Percentiles rank a stretch among this genome's conserved stretches.
phyloP scores from a whole-genome alignment of 495 filamentous ascomycete genomes.

The Penicillium antarcticum region DNA sequence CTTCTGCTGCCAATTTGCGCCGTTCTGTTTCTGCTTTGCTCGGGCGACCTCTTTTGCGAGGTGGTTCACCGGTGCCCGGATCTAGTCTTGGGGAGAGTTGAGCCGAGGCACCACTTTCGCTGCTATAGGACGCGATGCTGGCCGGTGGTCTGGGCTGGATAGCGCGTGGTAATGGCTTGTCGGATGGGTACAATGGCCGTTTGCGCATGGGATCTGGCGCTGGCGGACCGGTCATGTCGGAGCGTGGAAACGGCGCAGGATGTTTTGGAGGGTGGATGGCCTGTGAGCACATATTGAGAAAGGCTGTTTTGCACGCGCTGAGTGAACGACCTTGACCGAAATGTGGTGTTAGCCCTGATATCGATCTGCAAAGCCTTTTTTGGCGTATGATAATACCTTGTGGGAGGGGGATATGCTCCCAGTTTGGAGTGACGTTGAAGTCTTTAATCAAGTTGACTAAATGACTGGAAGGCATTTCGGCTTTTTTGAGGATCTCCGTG shows the following conservation, averaged over 20 bases:
- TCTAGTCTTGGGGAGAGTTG: slow-evolving; percentile 37
- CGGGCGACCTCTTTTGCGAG: slow-evolving; percentile 59
- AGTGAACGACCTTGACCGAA: slow-evolving; percentile 36
- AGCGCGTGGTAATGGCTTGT: slow-evolving; percentile 37
- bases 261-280: slow-evolving; percentile 16
- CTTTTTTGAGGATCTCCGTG: slow-evolving; percentile 59
- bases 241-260: slow-evolving; percentile 13
- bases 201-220: slow-evolving; percentile 32
- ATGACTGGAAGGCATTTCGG: slow-evolving; percentile 45
- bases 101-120: slow-evolving; percentile 36
- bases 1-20: slow-evolving; percentile 48
- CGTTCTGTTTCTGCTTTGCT: slow-evolving; percentile 55
- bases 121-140: slow-evolving; percentile 35
- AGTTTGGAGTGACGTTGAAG: slow-evolving; percentile 47
- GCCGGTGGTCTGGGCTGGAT: slow-evolving; percentile 41
- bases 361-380: slow-evolving; percentile 12
- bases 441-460: slow-evolving; percentile 50
- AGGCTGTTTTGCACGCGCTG: slow-evolving; percentile 41
- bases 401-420: slow-evolving; percentile 58
- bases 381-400: slow-evolving; percentile 33
- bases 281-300: slow-evolving; percentile 32
- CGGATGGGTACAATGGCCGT: slow-evolving; percentile 31
- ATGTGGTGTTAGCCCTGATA: slow-evolving; percentile 3
- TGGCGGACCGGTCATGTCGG: slow-evolving; percentile 19
- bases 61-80: slow-evolving; percentile 32